Conservation (phyloP, 73 alveolate species). For the Blepharisma stoltei region DNA sequence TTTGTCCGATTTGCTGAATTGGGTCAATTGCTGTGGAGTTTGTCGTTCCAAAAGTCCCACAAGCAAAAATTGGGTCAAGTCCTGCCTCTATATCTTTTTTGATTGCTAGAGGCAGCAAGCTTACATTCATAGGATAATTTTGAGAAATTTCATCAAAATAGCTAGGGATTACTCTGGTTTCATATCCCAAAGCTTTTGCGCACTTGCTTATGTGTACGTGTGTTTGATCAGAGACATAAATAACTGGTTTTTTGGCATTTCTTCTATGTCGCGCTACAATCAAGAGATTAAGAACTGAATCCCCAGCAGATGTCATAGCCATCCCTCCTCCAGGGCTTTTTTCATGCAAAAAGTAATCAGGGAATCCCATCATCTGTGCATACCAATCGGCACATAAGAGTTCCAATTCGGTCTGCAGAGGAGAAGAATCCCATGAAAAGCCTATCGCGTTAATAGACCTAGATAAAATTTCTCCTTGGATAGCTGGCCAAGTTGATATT, state of each 20-base stretch:
- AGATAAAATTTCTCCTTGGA: slow-evolving; percentile 28
- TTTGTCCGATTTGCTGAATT: neutral
- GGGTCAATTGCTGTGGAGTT: slow-evolving; percentile 28
- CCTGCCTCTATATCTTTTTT: slow-evolving; percentile 16
- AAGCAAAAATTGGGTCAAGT: slow-evolving; percentile 19
- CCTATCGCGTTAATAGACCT: slow-evolving; percentile 2
- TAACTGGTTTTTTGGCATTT: neutral
- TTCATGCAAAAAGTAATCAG: neutral
- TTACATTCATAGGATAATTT: slow-evolving; percentile 23
- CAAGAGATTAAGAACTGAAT: neutral
- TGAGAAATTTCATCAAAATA: neutral
- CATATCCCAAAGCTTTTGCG: slow-evolving; percentile 15
- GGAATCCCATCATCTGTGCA: slow-evolving; percentile 14
- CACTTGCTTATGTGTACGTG: neutral
- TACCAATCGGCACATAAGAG: slow-evolving; percentile 19
- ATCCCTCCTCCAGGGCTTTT: slow-evolving; percentile 32
- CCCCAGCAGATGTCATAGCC: slow-evolving; percentile 19
- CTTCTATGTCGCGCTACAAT: slow-evolving; percentile 20
- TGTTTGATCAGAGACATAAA: slow-evolving; percentile 32
- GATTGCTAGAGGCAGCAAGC: neutral
- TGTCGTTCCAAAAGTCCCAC: slow-evolving; percentile 34
- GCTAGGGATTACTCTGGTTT: slow-evolving; percentile 14
- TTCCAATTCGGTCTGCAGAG: slow-evolving; percentile 28
- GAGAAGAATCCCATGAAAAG: slow-evolving; percentile 29
- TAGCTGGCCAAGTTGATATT: slow-evolving; percentile 19